These are phyloP conservation scores for Moesziomyces aphidis DNA, from an alignment of 1,284 basidiomycete species.

Conservation along the genomic window DNA sequence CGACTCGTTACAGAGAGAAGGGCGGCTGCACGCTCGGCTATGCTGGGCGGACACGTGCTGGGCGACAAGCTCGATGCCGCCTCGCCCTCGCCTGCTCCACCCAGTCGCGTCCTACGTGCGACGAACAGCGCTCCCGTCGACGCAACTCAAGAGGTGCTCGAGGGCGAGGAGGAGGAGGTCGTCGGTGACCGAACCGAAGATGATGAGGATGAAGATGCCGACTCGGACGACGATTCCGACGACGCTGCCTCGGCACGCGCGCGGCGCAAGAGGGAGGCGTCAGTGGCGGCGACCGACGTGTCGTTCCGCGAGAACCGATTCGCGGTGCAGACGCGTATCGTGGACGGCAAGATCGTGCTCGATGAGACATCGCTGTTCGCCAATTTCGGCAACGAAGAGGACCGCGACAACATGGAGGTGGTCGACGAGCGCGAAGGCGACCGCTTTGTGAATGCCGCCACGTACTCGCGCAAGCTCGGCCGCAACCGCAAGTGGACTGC, in stretches of 20 bases:
- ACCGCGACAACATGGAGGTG: slow-evolving; percentile 78
- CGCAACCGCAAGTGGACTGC: slow-evolving; percentile 81
- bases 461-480: slow-evolving; percentile 75
- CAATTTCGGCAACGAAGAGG: slow-evolving; percentile 66
- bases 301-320: slow-evolving; percentile 62
- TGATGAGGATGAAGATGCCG: slow-evolving; percentile 21
- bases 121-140: slow-evolving; percentile 25
- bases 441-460: slow-evolving; percentile 81
- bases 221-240: slow-evolving; percentile 21
- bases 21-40: slow-evolving; percentile 27
- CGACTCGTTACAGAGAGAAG: slow-evolving; percentile 48
- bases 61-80: slow-evolving; percentile 25
- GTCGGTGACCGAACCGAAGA: slow-evolving; percentile 10
- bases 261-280: slow-evolving; percentile 27
- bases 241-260: slow-evolving; percentile 20
- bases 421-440: slow-evolving; percentile 80
- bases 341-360: slow-evolving; percentile 68
- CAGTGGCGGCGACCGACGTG: slow-evolving; percentile 41
- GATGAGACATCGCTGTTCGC: slow-evolving; percentile 67
- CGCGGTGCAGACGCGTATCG: slow-evolving; percentile 67
- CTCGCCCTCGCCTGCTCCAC: slow-evolving; percentile 27
- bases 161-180: slow-evolving; percentile 29
- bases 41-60: slow-evolving; percentile 37
- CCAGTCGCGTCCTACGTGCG: slow-evolving; percentile 15
- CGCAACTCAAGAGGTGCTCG: slow-evolving; percentile 18